Evolutionary conservation across 2,329 filamentous ascomycete species (phyloP).

Genomic region (Claviceps cyperi): DNA sequence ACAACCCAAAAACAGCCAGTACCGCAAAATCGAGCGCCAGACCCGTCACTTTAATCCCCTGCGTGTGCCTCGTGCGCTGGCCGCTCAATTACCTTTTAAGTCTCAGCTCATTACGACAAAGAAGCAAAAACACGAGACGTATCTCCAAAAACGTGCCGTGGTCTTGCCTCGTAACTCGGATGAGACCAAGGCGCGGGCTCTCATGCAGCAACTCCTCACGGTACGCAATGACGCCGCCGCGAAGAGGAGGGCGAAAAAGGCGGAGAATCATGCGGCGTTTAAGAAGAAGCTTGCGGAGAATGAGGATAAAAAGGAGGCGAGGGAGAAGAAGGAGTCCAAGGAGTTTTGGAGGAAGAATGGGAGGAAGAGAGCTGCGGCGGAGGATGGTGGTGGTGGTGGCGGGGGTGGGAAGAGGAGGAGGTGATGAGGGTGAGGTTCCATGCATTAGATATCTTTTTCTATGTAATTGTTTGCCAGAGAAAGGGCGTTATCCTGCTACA

Average conservation of each 20-base stretch:
- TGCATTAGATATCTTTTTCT: not conserved
- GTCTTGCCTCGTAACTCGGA: slow-evolving; percentile 64
- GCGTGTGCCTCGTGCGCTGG: slow-evolving; percentile 62
- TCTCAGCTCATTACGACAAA: slow-evolving; percentile 76
- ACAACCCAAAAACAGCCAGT: slow-evolving; percentile 68
- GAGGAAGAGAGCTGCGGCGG: slow-evolving; percentile 42
- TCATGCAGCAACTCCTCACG: slow-evolving; percentile 88
- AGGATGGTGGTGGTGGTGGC: slow-evolving; percentile 24
- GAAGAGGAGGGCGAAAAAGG: slow-evolving; percentile 73
- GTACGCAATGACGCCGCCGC: slow-evolving; percentile 81
- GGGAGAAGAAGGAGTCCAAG: slow-evolving; percentile 83
- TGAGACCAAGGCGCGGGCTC: slow-evolving; percentile 73
- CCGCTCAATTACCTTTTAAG: slow-evolving; percentile 78
- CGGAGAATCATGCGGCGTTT: slow-evolving; percentile 69
- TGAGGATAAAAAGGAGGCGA: slow-evolving; percentile 68
- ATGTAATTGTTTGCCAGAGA: not conserved
- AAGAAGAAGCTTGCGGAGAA: slow-evolving; percentile 69
- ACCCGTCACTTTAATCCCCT: slow-evolving; percentile 67
- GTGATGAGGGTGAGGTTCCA: not conserved
- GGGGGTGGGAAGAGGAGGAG: slow-evolving; percentile 21
- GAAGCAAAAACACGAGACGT: slow-evolving; percentile 67
- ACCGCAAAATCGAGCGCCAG: slow-evolving; percentile 53
- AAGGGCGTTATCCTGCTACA: too few relatives aligned
- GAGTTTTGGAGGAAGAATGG: slow-evolving; percentile 91
- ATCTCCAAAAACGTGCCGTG: slow-evolving; percentile 93